phyloP scores from a whole-genome alignment of 345 rosid species.

The Salix udensis region DNA sequence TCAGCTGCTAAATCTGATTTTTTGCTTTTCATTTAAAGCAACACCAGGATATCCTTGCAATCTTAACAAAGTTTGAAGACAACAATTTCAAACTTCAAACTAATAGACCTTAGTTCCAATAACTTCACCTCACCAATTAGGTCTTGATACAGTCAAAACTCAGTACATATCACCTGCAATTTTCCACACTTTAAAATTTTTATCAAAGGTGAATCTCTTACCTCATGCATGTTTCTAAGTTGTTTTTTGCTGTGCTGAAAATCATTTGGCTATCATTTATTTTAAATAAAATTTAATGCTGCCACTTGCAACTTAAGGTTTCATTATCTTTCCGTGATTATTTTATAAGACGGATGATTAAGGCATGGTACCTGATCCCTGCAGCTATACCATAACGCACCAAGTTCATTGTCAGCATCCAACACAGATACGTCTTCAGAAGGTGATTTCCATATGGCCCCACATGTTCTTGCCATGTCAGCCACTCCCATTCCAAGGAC shows the following conservation, averaged over 20 bases:
- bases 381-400: slow-evolving; percentile 60
- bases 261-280: slow-evolving; percentile 3
- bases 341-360: slow-evolving; percentile 9
- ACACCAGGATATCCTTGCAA: too few relatives aligned
- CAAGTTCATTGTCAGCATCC: slow-evolving; percentile 36
- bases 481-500: slow-evolving; percentile 97
- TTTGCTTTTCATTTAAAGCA: too few relatives aligned
- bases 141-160: too few relatives aligned
- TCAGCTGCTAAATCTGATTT: too few relatives aligned
- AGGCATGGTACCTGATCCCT: slow-evolving; percentile 16
- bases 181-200: too few relatives aligned
- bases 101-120: too few relatives aligned
- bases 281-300: neutral
- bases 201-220: neutral
- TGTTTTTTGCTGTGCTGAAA: neutral
- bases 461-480: slow-evolving; percentile 92
- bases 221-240: neutral
- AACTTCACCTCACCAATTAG: too few relatives aligned
- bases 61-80: too few relatives aligned
- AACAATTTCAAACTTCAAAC: too few relatives aligned
- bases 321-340: slow-evolving; percentile 13
- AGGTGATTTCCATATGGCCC: slow-evolving; percentile 70
- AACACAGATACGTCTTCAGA: slow-evolving; percentile 39
- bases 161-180: too few relatives aligned
- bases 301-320: slow-evolving; percentile 1